Evolutionary conservation across 1,139 yeast genomes (phyloP), one percentile per base, ranked within the genome.

Genomic region (Casaregolazyma suthepensis): DNA sequence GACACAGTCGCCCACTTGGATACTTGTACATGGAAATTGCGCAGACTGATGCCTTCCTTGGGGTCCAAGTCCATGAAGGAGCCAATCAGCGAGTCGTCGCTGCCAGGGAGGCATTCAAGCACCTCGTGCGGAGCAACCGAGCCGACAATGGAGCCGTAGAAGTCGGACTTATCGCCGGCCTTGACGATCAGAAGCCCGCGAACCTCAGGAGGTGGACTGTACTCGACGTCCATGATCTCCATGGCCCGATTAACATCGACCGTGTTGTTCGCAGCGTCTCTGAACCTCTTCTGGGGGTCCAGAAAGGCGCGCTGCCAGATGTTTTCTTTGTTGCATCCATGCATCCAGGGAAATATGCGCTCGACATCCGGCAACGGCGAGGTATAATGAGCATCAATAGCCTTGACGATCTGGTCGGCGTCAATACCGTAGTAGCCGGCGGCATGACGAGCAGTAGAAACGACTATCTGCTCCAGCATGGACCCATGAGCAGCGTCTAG

Each of bases 331-430:
- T 67, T 67, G 43, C 72, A 59, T 0, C 96, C 95, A 66, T 90
- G 96, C 45, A 88, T 75, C 97, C 97, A 90, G 1, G 98, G 98
- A 63, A 90, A 91, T 77, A 90, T 80, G 7, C 65, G 67, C 26
- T 74, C 78, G 13, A 93, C 84, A 1, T 78, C 80, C 0, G 96
- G 96, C 40, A 89, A 71, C 1, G 81, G 78, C 7, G 75, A 68
- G 54, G 75, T 61, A 48, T 68, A 66, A 50, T 65, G 67, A 43
- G 57, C 54, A 53, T 65, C 65, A 10, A 55, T 67, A 63, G 63
- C 75, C 5, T 50, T 56, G 5, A 63, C 64, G 18, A 70, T 58
- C 13, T 59, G 58, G 3, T 54, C 46, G 5, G 72, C 70, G 5
- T 67, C 58, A 15, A 70, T 55, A 12, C 17, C 26, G 15, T 23